These are phyloP conservation scores for Paecilomyces dactylethromorphus DNA, from an alignment of 2,329 filamentous ascomycete genomes.

Conservation along the genomic window DNA sequence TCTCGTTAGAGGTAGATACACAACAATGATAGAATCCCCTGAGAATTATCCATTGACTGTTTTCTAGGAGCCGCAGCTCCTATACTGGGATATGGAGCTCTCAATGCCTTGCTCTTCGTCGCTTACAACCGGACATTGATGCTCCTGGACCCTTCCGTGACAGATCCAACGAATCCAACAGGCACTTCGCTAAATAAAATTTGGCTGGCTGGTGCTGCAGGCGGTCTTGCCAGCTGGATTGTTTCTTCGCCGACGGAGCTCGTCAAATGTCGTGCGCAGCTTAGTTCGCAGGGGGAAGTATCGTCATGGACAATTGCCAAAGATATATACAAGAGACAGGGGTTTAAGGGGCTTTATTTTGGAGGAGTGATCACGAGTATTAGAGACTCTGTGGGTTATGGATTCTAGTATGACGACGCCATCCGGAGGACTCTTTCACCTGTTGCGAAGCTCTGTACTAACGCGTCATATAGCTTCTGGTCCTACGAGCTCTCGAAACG, in stretches of 20 bases:
- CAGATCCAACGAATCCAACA: slow-evolving; percentile 37
- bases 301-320: slow-evolving; percentile 61
- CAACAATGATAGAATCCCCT: neutral
- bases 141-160: slow-evolving; percentile 44
- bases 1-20: slow-evolving; percentile 32
- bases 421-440: slow-evolving; percentile 6
- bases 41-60: slow-evolving; percentile 4
- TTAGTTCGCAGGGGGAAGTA: slow-evolving; percentile 40
- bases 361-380: slow-evolving; percentile 76
- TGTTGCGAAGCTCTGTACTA: slow-evolving; percentile 3
- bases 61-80: slow-evolving; percentile 68
- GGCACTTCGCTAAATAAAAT: slow-evolving; percentile 56
- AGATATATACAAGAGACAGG: slow-evolving; percentile 52
- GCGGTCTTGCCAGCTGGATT: slow-evolving; percentile 77
- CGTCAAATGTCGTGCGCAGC: slow-evolving; percentile 81
- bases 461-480: slow-evolving; percentile 59
- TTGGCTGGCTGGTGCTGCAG: slow-evolving; percentile 72
- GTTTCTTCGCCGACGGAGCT: slow-evolving; percentile 86
- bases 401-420: slow-evolving; percentile 63
- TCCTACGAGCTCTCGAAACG: slow-evolving; percentile 73
- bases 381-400: slow-evolving; percentile 86
- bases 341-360: slow-evolving; percentile 67
- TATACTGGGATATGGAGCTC: slow-evolving; percentile 79
- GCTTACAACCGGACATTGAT: slow-evolving; percentile 80
- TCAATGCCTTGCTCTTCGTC: slow-evolving; percentile 86